Evolutionary conservation across 2,329 filamentous ascomycete genomes (phyloP).

Genomic region (Epichloe scottii): DNA sequence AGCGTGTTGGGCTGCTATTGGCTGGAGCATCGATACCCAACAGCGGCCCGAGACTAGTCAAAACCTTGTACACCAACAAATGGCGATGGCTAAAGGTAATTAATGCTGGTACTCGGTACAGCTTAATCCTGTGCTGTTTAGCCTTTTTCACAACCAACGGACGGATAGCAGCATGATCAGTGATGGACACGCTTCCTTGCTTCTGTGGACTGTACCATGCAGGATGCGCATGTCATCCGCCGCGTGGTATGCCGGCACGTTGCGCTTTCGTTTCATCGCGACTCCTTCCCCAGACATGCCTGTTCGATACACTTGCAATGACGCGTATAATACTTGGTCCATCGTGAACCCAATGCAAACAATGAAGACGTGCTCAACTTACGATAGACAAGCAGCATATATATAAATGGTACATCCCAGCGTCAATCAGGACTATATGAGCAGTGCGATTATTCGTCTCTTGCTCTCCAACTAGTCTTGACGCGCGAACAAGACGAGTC

Average conservation of each 20-base stretch:
- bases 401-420: not conserved
- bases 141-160: not conserved
- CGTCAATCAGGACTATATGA: not conserved
- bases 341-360: too few relatives aligned
- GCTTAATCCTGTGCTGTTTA: not conserved
- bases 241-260: not conserved
- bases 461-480: not conserved
- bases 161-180: not conserved
- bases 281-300: not conserved
- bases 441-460: not conserved
- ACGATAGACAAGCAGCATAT: too few relatives aligned
- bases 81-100: not conserved
- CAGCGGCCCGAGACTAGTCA: constrained; percentile 11
- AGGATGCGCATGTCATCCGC: not conserved
- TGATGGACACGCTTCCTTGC: constrained; percentile 2
- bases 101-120: not conserved
- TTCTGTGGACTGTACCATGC: constrained; percentile 1
- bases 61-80: constrained; percentile 4
- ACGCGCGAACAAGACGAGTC: not conserved
- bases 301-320: too few relatives aligned
- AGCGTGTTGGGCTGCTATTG: constrained; percentile 24
- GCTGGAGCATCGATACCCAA: constrained; percentile 28
- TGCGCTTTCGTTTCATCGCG: not conserved
- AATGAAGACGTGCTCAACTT: too few relatives aligned
- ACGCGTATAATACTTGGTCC: too few relatives aligned